Evolutionary conservation across 306 rosid genomes (phyloP).

Genomic region (Cucurbita maxima): DNA sequence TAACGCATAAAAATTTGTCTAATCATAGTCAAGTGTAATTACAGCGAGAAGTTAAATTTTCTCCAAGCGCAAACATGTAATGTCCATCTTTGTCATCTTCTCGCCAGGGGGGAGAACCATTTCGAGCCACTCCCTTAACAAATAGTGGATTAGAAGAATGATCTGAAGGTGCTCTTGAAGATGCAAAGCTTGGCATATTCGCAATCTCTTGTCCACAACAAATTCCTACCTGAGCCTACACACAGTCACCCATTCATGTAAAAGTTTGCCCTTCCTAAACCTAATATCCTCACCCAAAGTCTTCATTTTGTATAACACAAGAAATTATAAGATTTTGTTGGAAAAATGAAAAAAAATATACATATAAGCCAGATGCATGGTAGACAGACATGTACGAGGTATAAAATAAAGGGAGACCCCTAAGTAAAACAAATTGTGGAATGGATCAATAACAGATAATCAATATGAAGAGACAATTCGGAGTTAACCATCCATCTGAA

Average conservation of each 20-base stretch:
- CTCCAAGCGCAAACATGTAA: constrained; percentile 96
- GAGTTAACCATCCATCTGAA: background rate
- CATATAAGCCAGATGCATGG: background rate
- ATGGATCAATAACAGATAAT: background rate
- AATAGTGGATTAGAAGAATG: constrained; percentile 45
- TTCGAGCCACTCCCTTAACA: constrained; percentile 71
- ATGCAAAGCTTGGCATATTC: constrained; percentile 69
- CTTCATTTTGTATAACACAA: background rate
- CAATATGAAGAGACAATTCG: background rate
- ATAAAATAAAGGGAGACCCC: background rate
- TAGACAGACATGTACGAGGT: background rate
- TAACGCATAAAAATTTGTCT: constrained; percentile 15
- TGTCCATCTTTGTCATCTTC: constrained; percentile 99
- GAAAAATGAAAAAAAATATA: too few species aligned
- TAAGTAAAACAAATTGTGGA: background rate
- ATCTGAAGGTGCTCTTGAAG: constrained; percentile 58
- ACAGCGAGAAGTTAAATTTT: constrained; percentile 98
- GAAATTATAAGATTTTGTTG: background rate
- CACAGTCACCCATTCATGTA: constrained; percentile 80
- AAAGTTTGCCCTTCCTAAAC: constrained; percentile 13
- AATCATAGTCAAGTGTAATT: constrained; percentile 61
- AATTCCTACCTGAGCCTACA: constrained; percentile 99
- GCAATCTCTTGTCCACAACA: constrained; percentile 95
- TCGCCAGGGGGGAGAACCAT: constrained; percentile 95
- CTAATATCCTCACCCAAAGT: constrained; percentile 6